These are phyloP conservation scores for Epichloe glyceriae DNA, from an alignment of 2,329 filamentous ascomycete species.

Conservation along the genomic window DNA sequence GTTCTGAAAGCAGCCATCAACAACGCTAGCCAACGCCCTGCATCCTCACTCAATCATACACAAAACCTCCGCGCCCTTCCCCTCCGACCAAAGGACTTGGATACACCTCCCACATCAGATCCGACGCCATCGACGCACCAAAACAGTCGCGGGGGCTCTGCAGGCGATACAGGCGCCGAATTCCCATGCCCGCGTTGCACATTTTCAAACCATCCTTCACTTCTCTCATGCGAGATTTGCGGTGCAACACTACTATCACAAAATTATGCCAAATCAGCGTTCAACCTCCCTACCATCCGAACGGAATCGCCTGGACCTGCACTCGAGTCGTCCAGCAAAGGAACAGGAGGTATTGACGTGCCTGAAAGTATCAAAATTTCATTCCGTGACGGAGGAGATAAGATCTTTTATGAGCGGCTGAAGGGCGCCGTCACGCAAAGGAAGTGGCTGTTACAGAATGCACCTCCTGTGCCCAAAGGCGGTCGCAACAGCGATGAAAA, in stretches of 20 bases:
- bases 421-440: constrained; percentile 81
- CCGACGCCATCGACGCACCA: not conserved
- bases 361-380: constrained; percentile 79
- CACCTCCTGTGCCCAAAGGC: constrained; percentile 69
- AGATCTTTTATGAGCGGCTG: constrained; percentile 77
- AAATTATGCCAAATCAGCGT: constrained; percentile 22
- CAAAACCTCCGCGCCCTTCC: not conserved
- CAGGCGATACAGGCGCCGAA: constrained; percentile 18
- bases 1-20: constrained; percentile 79
- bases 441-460: constrained; percentile 87
- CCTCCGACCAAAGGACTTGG: not conserved
- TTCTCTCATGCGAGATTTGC: constrained; percentile 82
- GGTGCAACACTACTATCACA: constrained; percentile 58
- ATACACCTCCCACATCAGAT: not conserved
- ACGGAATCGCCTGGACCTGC: constrained; percentile 69
- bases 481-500: constrained; percentile 25
- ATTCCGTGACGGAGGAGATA: constrained; percentile 78
- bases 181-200: constrained; percentile 78
- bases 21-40: constrained; percentile 47
- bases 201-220: constrained; percentile 81
- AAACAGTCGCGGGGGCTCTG: not conserved
- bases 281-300: constrained; percentile 30
- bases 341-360: constrained; percentile 36
- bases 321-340: constrained; percentile 24
- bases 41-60: constrained; percentile 3